These are phyloP conservation scores for Daldinia grandis DNA, from an alignment of 495 filamentous ascomycete species.

Conservation along the genomic window DNA sequence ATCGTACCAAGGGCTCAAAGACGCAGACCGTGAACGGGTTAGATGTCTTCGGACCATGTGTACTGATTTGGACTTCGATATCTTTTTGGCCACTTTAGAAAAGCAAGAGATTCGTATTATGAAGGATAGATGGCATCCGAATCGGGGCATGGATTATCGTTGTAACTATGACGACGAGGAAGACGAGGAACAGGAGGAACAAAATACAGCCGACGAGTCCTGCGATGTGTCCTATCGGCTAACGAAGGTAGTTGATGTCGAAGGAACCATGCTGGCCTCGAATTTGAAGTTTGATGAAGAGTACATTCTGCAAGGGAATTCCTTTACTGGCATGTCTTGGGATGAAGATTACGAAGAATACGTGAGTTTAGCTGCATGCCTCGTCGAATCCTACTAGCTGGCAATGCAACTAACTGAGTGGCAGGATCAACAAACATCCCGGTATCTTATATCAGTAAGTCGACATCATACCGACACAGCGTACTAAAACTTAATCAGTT, in stretches of 20 bases:
- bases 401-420: neutral
- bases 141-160: no score
- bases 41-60: slow-evolving; percentile 47
- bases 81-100: slow-evolving; percentile 52
- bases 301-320: slow-evolving; percentile 44
- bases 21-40: slow-evolving; percentile 46
- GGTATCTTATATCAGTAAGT: slow-evolving; percentile 50
- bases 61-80: slow-evolving; percentile 42
- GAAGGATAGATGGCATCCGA: neutral
- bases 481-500: neutral
- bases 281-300: slow-evolving; percentile 40
- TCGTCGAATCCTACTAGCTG: slow-evolving; percentile 9
- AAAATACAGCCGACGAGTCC: neutral
- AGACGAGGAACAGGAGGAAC: neutral
- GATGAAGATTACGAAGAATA: slow-evolving; percentile 50
- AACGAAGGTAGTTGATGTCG: slow-evolving; percentile 36
- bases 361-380: slow-evolving; percentile 48
- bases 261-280: slow-evolving; percentile 34
- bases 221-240: neutral
- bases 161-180: neutral
- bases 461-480: neutral
- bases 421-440: slow-evolving; percentile 42
- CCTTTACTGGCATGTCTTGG: slow-evolving; percentile 49
- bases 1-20: slow-evolving; percentile 51
- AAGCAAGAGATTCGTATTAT: slow-evolving; percentile 8